Evolutionary conservation across 495 filamentous ascomycete genomes (phyloP).

Genomic region (Ascobolus immersus): DNA sequence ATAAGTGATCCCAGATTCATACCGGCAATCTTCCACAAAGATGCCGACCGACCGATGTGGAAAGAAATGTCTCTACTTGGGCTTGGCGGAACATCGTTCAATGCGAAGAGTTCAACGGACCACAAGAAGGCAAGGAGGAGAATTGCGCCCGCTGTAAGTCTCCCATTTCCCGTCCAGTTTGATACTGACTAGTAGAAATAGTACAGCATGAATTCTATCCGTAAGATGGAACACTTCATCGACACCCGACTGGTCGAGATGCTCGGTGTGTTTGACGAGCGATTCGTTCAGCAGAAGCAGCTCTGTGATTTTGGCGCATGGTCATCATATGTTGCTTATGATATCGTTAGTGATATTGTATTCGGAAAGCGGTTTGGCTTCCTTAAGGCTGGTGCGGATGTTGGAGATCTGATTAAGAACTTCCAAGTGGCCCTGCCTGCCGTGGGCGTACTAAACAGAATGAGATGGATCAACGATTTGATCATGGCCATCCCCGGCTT

Average conservation of each 20-base stretch:
- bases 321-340: constrained; percentile 26
- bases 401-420: constrained; percentile 21
- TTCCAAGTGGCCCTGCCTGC: constrained; percentile 26
- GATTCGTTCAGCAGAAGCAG: constrained; percentile 12
- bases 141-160: constrained; percentile 28
- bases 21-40: constrained; percentile 27
- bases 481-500: background rate
- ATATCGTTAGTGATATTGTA: constrained; percentile 27
- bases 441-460: constrained; percentile 1
- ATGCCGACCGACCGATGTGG: constrained; percentile 17
- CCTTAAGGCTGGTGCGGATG: constrained; percentile 25
- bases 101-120: no score
- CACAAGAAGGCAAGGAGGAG: constrained; percentile 25
- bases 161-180: constrained; percentile 17
- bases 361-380: constrained; percentile 29
- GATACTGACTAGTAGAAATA: background rate
- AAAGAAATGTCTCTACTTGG: background rate
- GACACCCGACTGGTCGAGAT: constrained; percentile 10
- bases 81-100: no score
- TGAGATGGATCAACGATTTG: constrained; percentile 1
- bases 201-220: constrained; percentile 11
- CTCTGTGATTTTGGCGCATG: no score
- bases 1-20: constrained; percentile 24
- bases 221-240: constrained; percentile 19
- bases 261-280: background rate